Evolutionary conservation across 2,329 filamentous ascomycete genomes (phyloP).

Genomic region (Cladosporium sp.): DNA sequence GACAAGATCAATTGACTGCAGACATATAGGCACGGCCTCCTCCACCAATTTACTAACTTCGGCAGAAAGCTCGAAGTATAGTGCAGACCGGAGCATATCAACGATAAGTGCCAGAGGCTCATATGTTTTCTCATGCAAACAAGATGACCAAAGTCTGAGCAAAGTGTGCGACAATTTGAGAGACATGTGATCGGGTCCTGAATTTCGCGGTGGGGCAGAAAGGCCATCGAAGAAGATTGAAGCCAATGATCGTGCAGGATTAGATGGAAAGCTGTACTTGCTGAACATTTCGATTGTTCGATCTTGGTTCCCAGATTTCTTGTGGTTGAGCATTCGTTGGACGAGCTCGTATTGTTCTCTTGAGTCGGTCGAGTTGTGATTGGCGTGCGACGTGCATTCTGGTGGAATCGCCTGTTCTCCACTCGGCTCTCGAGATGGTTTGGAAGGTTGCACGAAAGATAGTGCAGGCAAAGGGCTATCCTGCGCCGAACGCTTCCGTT

Average conservation of each 20-base stretch:
- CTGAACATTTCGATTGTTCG: conserved; percentile 66
- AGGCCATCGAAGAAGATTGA: conserved; percentile 65
- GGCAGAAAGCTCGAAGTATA: conserved; percentile 57
- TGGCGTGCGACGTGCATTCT: not conserved
- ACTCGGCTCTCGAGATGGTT: not conserved
- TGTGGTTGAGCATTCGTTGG: conserved; percentile 62
- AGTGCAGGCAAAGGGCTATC: conserved; percentile 62
- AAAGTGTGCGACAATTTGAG: conserved; percentile 62
- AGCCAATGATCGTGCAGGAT: conserved; percentile 58
- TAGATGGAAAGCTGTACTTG: conserved; percentile 61
- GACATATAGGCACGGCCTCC: conserved; percentile 47
- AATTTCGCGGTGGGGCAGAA: conserved; percentile 31
- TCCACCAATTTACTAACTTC: conserved; percentile 58
- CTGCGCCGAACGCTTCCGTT: conserved; percentile 62
- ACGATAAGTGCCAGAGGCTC: conserved; percentile 62
- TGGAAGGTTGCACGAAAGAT: conserved; percentile 24
- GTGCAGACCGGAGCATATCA: conserved; percentile 59
- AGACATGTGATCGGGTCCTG: conserved; percentile 43
- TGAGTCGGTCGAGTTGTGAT: not conserved
- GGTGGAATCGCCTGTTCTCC: not conserved
- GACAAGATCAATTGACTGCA: conserved; percentile 51
- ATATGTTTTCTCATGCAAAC: conserved; percentile 60
- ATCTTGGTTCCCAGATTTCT: conserved; percentile 50
- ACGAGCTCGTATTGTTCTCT: conserved; percentile 39
- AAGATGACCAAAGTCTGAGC: conserved; percentile 64